Percentiles rank a stretch among this genome's conserved stretches.
Conservation (phyloP, 192 early-diverging fungal species). For the Coemansia sp. region DNA sequence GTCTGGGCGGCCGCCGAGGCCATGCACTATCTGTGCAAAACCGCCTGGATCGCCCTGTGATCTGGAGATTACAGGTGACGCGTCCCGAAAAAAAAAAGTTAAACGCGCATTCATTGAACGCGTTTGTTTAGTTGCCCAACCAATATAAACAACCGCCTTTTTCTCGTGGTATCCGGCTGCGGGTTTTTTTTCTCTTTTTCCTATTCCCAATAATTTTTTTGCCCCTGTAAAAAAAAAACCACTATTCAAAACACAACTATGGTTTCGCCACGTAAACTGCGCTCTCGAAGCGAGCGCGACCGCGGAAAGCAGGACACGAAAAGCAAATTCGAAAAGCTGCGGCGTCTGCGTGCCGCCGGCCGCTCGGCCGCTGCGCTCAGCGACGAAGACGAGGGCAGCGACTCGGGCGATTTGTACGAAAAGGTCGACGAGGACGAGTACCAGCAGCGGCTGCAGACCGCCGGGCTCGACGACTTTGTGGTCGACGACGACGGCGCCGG, state of each 20-base stretch:
- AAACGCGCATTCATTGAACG: neutral
- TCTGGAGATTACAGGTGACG: too few species aligned
- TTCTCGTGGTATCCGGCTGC: too few species aligned
- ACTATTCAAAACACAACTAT: neutral
- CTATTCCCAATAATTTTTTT: neutral
- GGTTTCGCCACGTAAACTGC: conserved; percentile 29
- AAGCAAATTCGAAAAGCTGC: conserved; percentile 35
- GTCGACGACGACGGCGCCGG: conserved; percentile 48
- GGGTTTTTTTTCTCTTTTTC: neutral
- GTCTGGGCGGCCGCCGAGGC: conserved; percentile 25
- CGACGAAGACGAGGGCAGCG: conserved; percentile 11
- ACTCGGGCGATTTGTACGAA: conserved; percentile 27
- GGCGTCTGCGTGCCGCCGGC: conserved; percentile 41
- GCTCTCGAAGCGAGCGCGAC: conserved; percentile 13
- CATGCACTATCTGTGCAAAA: conserved; percentile 26
- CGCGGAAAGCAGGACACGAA: neutral
- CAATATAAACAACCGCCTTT: neutral
- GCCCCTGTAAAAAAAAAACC: neutral
- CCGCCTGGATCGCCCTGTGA: conserved; percentile 9
- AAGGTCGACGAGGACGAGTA: conserved; percentile 47
- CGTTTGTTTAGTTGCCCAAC: neutral
- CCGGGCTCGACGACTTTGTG: conserved; percentile 40
- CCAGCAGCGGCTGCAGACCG: conserved; percentile 12
- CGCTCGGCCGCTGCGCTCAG: conserved; percentile 24
- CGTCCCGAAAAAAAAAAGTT: neutral